phyloP scores from a whole-genome alignment of 129 eudicot genomes.

The Chrysanthemum lavandulifolium region DNA sequence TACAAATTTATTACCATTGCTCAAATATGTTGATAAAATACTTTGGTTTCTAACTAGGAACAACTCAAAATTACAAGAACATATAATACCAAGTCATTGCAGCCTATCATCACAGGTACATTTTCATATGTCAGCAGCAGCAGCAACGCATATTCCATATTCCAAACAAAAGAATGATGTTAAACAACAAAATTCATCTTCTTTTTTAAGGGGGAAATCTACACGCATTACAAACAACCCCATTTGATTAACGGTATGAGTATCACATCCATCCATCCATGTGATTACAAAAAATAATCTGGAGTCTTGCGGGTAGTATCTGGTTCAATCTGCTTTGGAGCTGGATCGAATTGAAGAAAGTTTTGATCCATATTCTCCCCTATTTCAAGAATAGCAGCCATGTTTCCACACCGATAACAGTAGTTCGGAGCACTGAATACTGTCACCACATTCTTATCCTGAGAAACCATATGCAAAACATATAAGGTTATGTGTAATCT shows the following conservation, averaged over 20 bases:
- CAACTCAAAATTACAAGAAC: neutral
- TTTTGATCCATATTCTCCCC: conserved; percentile 98
- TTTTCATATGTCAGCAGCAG: conserved; percentile 13
- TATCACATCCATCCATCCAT: neutral
- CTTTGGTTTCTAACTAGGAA: neutral
- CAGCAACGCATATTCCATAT: conserved; percentile 13
- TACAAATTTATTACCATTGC: too few relatives aligned
- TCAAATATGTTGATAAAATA: too few relatives aligned
- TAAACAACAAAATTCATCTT: conserved; percentile 45
- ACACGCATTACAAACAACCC: conserved; percentile 56
- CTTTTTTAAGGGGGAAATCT: conserved; percentile 27
- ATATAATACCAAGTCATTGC: conserved; percentile 6
- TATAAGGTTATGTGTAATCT: too few relatives aligned
- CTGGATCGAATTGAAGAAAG: conserved; percentile 94
- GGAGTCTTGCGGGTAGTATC: conserved; percentile 95
- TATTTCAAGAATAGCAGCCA: conserved; percentile 85
- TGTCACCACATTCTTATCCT: conserved; percentile 93
- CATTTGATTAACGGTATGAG: conserved; percentile 18
- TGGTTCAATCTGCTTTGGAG: conserved; percentile 92
- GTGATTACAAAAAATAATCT: conserved; percentile 75
- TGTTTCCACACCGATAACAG: conserved; percentile 85
- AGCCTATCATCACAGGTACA: conserved; percentile 6
- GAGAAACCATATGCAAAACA: neutral
- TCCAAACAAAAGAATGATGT: conserved; percentile 64
- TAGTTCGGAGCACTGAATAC: conserved; percentile 89